phyloP scores from a whole-genome alignment of 495 filamentous ascomycete genomes.

The Talaromyces proteolyticus region DNA sequence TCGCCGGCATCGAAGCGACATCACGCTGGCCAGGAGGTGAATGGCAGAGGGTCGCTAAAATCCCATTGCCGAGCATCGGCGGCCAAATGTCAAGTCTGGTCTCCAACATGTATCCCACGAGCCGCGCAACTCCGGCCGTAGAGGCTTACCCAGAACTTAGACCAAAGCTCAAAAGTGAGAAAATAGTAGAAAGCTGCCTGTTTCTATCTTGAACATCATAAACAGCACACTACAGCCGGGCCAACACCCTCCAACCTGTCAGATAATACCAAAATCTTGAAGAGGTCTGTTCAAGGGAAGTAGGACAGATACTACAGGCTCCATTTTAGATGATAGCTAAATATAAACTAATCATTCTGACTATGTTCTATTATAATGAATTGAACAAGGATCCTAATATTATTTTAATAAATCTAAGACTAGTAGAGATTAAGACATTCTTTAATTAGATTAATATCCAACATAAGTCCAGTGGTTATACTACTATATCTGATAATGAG shows the following conservation, averaged over 20 bases:
- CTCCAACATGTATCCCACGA: not conserved
- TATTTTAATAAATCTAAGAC: constrained; percentile 5
- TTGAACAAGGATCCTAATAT: constrained; percentile 6
- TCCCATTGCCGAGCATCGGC: not conserved
- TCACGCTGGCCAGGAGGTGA: not conserved
- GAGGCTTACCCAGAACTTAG: not conserved
- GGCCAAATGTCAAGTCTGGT: not conserved
- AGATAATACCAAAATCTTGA: constrained; percentile 3
- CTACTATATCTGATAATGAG: not conserved
- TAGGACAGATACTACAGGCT: constrained; percentile 3
- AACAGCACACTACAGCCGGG: not conserved
- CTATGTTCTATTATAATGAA: constrained; percentile 8
- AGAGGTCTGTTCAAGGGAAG: constrained; percentile 4
- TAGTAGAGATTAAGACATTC: constrained; percentile 6
- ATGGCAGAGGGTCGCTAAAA: not conserved
- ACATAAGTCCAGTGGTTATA: not conserved
- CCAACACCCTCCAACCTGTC: not conserved
- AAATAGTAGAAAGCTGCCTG: not conserved
- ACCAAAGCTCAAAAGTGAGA: not conserved
- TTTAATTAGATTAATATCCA: constrained; percentile 10
- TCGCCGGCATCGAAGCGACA: not conserved
- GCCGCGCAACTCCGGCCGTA: not conserved
- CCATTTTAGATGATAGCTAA: not conserved
- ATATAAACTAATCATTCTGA: not conserved
- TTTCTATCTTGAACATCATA: constrained; percentile 4